Conservation (phyloP, 1,284 basidiomycete species). For the Trichosporon asahii region DNA sequence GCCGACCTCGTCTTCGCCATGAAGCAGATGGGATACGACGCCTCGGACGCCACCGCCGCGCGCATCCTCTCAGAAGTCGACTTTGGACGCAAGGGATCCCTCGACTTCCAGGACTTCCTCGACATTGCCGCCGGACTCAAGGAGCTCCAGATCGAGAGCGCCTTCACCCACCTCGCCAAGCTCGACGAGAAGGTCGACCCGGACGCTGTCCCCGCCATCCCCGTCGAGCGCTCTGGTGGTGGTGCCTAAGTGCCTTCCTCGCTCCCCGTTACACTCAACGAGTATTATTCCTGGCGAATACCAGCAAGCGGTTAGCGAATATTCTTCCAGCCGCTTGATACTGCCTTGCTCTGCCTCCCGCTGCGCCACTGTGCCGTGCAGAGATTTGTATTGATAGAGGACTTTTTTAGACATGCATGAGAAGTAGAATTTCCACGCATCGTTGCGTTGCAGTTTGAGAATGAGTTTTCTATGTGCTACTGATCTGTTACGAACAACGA, state of each 20-base stretch:
- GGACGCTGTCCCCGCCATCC: constrained; percentile 55
- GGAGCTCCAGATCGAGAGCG: constrained; percentile 63
- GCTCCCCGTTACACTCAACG: no score
- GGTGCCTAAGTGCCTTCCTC: constrained; percentile 58
- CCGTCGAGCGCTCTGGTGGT: constrained; percentile 78
- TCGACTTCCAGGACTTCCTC: constrained; percentile 75
- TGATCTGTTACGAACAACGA: background rate
- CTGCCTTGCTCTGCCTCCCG: no score
- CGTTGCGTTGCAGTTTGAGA: no score
- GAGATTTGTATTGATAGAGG: background rate
- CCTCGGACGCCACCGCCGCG: constrained; percentile 58
- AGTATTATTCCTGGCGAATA: background rate
- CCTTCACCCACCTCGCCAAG: constrained; percentile 54
- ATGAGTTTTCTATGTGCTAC: background rate
- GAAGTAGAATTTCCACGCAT: background rate
- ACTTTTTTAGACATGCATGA: background rate
- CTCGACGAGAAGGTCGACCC: constrained; percentile 28
- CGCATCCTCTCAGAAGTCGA: constrained; percentile 74
- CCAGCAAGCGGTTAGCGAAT: background rate
- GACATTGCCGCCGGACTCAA: constrained; percentile 80
- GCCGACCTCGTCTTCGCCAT: constrained; percentile 49
- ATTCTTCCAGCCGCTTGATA: background rate
- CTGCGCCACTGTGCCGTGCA: background rate
- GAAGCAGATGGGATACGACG: constrained; percentile 44
- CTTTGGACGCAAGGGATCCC: constrained; percentile 57